Base-by-base conservation (phyloP, 2,329 filamentous ascomycete genomes). In the Sporothrix protearum region DNA sequence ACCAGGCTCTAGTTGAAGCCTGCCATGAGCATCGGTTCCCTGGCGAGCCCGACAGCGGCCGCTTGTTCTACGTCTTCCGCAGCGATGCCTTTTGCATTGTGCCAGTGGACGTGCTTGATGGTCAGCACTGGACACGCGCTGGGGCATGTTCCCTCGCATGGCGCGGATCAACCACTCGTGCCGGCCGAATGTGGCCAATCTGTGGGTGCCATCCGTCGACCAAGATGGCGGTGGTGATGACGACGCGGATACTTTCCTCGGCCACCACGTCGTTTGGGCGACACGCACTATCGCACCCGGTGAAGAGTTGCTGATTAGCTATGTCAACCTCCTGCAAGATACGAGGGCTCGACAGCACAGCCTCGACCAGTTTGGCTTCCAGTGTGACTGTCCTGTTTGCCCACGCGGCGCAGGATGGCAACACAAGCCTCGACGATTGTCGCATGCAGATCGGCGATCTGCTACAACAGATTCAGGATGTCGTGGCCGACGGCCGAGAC, bases 21-120 rank as follows among this genome's bases (percentile, higher is more conserved):
- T 75, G 74, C 74, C 57, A 80, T 77, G 39, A 76, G 78, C 22
- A 76, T 74, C 30, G 76, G 64, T 59, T 75, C 74, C 22, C 69
- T 73, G 25, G 66, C 75, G 12, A 77, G 76, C 28, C 70, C 76
- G 47, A 72, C 76, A 53, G 59, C 47, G 74, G 74, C 47, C 71
- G 72, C 2, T 71, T 73, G 42, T 74, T 76, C 51, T 77, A 76
- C 75, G 79, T 82, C 69, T 82, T 83, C 73, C 80, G 80, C 73
- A 82, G 78, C 45, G 82, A 83, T 74, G 80, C 79, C 70, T 82
- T 81, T 78, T 78, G 79, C 69, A 77, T 78, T 36, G 51, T 36
- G n/a, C 64, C 70, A 14, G 49, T 42, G 45, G 57, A 42, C 10
- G 57, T 63, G 57, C 57, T 22, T 5, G 57, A 25, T 33, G 12